phyloP scores from a whole-genome alignment of 192 early-diverging fungal genomes.

The Podila verticillata region DNA sequence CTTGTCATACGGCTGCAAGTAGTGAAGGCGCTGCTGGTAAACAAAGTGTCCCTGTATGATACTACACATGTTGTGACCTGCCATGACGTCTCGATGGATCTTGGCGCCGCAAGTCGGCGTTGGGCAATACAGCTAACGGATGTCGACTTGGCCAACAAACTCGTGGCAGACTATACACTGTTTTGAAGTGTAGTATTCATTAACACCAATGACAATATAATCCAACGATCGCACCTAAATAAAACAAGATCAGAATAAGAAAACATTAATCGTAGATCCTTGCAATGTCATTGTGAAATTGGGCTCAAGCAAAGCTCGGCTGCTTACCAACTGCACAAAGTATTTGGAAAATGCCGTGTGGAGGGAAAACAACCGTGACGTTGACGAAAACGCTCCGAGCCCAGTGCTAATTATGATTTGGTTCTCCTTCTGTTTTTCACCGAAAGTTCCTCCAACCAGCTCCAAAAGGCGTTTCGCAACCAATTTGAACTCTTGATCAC shows the following conservation, averaged over 20 bases:
- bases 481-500: constrained; percentile 6
- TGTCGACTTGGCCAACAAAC: constrained; percentile 8
- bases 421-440: constrained; percentile 6
- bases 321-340: constrained; percentile 16
- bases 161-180: constrained; percentile 1
- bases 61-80: neutral
- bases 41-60: neutral
- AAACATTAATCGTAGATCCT: too few species aligned
- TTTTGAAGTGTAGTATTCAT: constrained; percentile 18
- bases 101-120: neutral
- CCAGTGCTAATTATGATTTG: constrained; percentile 17
- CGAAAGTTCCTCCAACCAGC: constrained; percentile 10
- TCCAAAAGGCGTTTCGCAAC: constrained; percentile 9
- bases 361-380: constrained; percentile 10
- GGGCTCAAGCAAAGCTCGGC: too few species aligned
- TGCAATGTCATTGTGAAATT: too few species aligned
- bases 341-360: constrained; percentile 13
- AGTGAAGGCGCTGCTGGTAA: constrained; percentile 6
- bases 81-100: constrained; percentile 7
- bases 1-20: constrained; percentile 10
- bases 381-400: constrained; percentile 14
- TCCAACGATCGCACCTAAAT: constrained; percentile 2
- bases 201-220: constrained; percentile 15
- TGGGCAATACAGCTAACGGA: constrained; percentile 9
- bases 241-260: too few species aligned